These are phyloP conservation scores for Thermomucor indicae-seudaticae DNA, from an alignment of 371 early-diverging fungal species.

Conservation along the genomic window DNA sequence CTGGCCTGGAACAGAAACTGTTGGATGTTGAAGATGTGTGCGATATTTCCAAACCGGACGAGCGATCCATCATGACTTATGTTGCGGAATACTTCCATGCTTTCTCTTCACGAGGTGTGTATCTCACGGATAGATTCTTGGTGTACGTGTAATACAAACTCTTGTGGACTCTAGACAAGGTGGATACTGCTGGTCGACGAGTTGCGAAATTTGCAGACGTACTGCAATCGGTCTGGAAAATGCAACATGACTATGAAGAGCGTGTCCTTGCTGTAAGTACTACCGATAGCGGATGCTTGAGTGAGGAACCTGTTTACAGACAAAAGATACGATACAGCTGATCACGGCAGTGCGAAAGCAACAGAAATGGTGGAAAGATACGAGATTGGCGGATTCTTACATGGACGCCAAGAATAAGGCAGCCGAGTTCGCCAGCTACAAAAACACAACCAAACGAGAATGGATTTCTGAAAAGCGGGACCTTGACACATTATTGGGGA, in stretches of 20 bases:
- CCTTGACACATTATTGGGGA: conserved; percentile 82
- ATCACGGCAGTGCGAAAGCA: conserved; percentile 60
- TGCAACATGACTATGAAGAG: conserved; percentile 87
- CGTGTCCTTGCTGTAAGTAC: conserved; percentile 57
- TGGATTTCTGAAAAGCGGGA: conserved; percentile 92
- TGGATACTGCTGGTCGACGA: conserved; percentile 88
- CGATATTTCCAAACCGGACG: conserved; percentile 94
- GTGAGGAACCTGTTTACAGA: too few relatives aligned
- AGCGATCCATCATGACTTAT: conserved; percentile 97
- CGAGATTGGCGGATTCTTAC: conserved; percentile 65
- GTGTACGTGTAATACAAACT: not conserved
- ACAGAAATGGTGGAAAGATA: conserved; percentile 63
- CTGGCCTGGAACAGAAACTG: conserved; percentile 53
- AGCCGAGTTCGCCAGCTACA: conserved; percentile 75
- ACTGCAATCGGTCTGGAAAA: conserved; percentile 80
- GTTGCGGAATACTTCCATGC: conserved; percentile 98
- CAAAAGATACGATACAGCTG: not conserved
- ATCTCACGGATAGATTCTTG: not conserved
- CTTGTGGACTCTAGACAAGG: conserved; percentile 51
- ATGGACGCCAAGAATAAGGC: conserved; percentile 73
- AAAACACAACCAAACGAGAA: conserved; percentile 72
- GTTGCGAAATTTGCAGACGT: conserved; percentile 90
- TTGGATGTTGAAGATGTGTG: conserved; percentile 96
- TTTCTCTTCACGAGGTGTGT: conserved; percentile 75
- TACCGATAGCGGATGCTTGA: not conserved